These are phyloP conservation scores for Ogataea henricii DNA, from an alignment of 805 yeast species.

Conservation along the genomic window DNA sequence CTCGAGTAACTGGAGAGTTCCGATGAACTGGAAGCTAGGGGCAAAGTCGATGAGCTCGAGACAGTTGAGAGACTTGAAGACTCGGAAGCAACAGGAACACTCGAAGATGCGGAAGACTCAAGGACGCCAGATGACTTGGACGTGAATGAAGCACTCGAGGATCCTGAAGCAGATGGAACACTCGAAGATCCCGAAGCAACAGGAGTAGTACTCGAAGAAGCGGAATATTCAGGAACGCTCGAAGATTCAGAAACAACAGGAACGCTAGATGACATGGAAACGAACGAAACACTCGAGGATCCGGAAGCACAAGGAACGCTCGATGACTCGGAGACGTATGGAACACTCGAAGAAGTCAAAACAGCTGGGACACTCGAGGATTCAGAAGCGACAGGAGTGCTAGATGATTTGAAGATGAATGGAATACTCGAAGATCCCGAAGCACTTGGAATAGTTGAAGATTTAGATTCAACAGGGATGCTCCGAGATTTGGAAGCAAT, in stretches of 20 bases:
- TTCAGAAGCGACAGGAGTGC: background rate
- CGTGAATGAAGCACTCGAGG: background rate
- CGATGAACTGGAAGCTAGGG: no score
- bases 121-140: background rate
- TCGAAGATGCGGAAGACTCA: background rate
- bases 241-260: background rate
- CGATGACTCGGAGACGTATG: background rate
- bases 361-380: conserved; percentile 2
- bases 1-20: no score
- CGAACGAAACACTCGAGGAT: background rate
- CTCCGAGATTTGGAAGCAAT: no score
- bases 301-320: background rate
- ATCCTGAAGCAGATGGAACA: background rate
- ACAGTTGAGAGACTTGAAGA: background rate
- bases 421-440: no score
- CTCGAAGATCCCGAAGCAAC: background rate
- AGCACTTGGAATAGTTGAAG: no score
- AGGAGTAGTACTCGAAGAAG: no score
- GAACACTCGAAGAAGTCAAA: background rate
- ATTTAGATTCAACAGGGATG: no score
- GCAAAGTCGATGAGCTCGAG: no score
- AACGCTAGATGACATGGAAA: background rate
- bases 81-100: background rate
- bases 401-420: background rate
- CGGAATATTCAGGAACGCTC: background rate